Base-by-base conservation (phyloP, 1,139 yeast species). In the Blastobotrys elegans region DNA sequence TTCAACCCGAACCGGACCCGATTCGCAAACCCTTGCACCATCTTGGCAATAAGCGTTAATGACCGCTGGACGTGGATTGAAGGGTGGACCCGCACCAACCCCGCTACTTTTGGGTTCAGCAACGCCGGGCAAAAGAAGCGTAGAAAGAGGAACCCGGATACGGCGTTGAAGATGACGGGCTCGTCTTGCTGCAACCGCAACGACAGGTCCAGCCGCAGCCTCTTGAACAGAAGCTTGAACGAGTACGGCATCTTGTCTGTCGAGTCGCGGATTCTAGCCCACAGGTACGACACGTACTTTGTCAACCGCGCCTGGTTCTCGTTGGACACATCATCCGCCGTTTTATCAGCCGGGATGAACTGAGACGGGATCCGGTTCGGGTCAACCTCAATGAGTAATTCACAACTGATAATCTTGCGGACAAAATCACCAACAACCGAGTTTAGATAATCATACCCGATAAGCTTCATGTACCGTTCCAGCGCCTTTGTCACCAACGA, bases 61-160 rank as follows among this genome's bases (percentile, higher is more conserved):
- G 96, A 84, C 50, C 95, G 73, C 57, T 88, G 92, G 1, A 82
- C 74, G 17, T 72, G 72, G 0, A 89, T 87, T 10, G 80, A 74
- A 50, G 88, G 88, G 58, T 85, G 92, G 42, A 76, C 73, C 49
- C 78, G 76, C 1, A 88, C 78, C 44, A 92, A 71, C 53, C 82
- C 81, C 62, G 88, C 89, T 41, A 88, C 66, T 59, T 88, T 88
- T 0, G 97, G 97, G 59, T 88, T 89, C 58, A 92, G 69, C 37
- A 92, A 77, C 0, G 96, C 96, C 0, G 97, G 97, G 60, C 96
- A 90, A 56, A 88, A 80, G 62, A 87, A 89, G 52, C 97, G 71
- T 53, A 92, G 68, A 63, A 92, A 92, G 20, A 92, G 69, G 59
- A 92, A 85, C 1, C 96, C 90, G 24, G 94, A 79, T 31, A 90